Evolutionary conservation across 441 rosid genomes (phyloP), one percentile per base, ranked within the genome.

Genomic region (Populus hybrid): DNA sequence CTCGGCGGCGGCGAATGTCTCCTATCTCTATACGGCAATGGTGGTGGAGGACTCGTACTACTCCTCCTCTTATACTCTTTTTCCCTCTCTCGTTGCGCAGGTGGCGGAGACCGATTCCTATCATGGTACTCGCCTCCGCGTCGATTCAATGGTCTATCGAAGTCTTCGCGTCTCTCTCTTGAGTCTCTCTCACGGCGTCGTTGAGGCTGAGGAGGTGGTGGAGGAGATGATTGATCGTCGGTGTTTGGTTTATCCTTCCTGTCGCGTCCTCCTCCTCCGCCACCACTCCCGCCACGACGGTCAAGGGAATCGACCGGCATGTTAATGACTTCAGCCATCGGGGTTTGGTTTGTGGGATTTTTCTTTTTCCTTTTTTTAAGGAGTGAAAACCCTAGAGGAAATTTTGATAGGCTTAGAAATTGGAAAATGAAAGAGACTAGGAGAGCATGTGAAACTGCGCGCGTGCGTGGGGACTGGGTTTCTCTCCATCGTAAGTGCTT

Each of bases 1-100:
- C 98, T 87, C 14, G 83, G 76, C 0, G 94, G 94, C 24, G 94
- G 92, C 29, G 98, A 93, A 77, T 87, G 87, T n/a, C 92, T 89
- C 69, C 98, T 82, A 35, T 94, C 99, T 77, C 98, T 79, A 28
- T 91, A 89, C 36, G 88, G 89, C n/a, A 85, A 75, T 12, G 92
- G 95, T 2, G 61, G 61, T 53, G 93, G 91, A 75, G 99, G 98
- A 38, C 98, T 96, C 36, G 84, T 53, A 64, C 98, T 95, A 68
- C 82, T 35, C 21, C 61, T 53, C 61, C 61, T 53, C 61, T 53
- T 53, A 18, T 53, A 53, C 61, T 53, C 61, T 0, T 6, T 53
- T 6, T 53, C 61, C 61, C 61, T 53, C 61, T 68, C 71, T 38
- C 71, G 40, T 14, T 26, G 69, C 29, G 31, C 36, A 12, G 73